Conservation (phyloP, 768 basidiomycete species). For the Chalciporus sphaerocephalus region DNA sequence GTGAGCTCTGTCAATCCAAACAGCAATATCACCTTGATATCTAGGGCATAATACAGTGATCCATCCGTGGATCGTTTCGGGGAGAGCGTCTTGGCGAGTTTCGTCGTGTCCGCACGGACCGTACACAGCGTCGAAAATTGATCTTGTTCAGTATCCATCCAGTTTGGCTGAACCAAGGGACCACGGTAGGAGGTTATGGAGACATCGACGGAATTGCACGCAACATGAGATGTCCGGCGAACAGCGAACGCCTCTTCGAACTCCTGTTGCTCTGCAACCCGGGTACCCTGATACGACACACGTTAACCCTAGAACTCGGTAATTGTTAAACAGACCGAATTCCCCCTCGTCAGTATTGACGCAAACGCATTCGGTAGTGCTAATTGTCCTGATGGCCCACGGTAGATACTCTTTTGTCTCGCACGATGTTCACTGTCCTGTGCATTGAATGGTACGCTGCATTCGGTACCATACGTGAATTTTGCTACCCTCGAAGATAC, state of each 20-base stretch:
- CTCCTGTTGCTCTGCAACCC: constrained; percentile 43
- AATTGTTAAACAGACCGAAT: not conserved
- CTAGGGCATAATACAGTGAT: constrained; percentile 23
- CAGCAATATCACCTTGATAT: constrained; percentile 38
- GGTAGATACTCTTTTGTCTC: constrained; percentile 31
- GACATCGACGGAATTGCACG: constrained; percentile 19
- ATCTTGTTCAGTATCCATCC: constrained; percentile 36
- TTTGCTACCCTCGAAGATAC: constrained; percentile 47
- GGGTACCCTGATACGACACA: constrained; percentile 35
- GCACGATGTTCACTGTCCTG: constrained; percentile 38
- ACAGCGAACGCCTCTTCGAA: constrained; percentile 38
- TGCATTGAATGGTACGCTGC: constrained; percentile 34
- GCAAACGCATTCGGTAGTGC: constrained; percentile 40
- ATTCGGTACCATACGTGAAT: constrained; percentile 45
- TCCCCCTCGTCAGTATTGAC: constrained; percentile 41
- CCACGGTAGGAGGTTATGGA: constrained; percentile 33
- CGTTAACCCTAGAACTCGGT: not conserved
- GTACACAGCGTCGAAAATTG: constrained; percentile 35
- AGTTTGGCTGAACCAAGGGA: constrained; percentile 20
- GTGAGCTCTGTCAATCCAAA: constrained; percentile 53
- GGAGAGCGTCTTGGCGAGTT: constrained; percentile 23
- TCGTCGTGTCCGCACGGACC: constrained; percentile 31
- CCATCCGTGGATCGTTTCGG: constrained; percentile 22
- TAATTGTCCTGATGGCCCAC: constrained; percentile 36
- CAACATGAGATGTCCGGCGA: constrained; percentile 22